Evolutionary conservation across 2,329 filamentous ascomycete species (phyloP), one percentile per base, ranked within the genome.

Genomic region (Scedosporium aurantiacum): DNA sequence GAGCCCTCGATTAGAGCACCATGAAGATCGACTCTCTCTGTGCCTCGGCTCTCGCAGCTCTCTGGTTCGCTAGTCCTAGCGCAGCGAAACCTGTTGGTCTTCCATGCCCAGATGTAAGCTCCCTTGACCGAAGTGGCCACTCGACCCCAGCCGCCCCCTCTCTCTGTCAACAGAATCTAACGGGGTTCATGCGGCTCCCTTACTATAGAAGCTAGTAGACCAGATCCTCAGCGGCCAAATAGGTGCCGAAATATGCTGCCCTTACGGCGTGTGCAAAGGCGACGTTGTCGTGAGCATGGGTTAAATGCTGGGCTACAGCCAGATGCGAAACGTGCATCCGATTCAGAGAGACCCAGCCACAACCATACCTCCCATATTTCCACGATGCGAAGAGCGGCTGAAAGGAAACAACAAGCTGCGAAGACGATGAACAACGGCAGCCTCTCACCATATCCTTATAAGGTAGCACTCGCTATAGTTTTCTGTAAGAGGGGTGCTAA

Each of bases 181-280:
- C 10, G 28, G n/a, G 18, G 16, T 50, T 50, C 27, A 63, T 61
- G 54, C 32, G 14, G 21, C n/a, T 21, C 32, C 5, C 37, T 18
- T 12, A 6, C 10, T 54, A 28, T 55, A 65, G 63, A 50, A 62
- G 14, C 18, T 63, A 14, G 57, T 73, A 60, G 76, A 78, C 64
- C 67, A 70, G 14, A 82, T 82, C 45, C 74, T 82, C 56, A 76
- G 70, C 28, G 79, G 79, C 60, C 68, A 75, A 28, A 71, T 79
- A 63, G 72, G 74, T 21, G 74, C 78, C n/a, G 76, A 79, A 28
- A 76, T 71, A 12, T 82, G 80, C 69, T 83, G 80, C 68, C 78
- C 77, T n/a, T 81, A 82, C 64, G 80, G 80, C 58, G 71, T 71
- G 40, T 82, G 80, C 70, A 77, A 78, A 61, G 75, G 75, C 60